phyloP scores from a whole-genome alignment of 179 eudicot genomes.

The Nepenthes alata region DNA sequence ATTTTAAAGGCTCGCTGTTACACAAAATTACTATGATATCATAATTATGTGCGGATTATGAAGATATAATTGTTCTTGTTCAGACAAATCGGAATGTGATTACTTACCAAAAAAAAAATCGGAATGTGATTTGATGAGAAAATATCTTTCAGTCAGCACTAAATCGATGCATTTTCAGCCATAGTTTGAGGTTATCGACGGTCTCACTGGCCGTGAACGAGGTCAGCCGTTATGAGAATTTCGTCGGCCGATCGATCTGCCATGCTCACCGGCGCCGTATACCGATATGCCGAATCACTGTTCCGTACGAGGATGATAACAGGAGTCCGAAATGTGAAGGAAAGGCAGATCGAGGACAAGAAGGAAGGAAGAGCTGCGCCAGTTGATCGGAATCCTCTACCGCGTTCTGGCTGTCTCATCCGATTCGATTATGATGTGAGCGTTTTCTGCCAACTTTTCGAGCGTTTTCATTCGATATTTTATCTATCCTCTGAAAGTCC shows the following conservation, averaged over 20 bases:
- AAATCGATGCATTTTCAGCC: too few species aligned
- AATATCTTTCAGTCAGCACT: too few species aligned
- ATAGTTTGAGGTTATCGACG: too few species aligned
- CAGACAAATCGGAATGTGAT: too few species aligned
- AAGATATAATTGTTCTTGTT: too few species aligned
- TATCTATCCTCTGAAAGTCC: conserved; percentile 23
- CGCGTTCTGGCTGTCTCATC: conserved; percentile 88
- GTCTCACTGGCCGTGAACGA: neutral
- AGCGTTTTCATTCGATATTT: conserved; percentile 36
- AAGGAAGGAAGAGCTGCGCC: conserved; percentile 82
- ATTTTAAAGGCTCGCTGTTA: too few species aligned
- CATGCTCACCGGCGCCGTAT: conserved; percentile 21
- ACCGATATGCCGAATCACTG: conserved; percentile 62
- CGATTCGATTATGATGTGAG: conserved; percentile 69
- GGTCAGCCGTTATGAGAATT: conserved; percentile 12
- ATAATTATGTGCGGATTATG: too few species aligned
- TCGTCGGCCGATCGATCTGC: conserved; percentile 22
- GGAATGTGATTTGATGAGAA: too few species aligned
- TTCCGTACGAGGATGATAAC: conserved; percentile 68
- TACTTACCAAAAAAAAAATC: too few species aligned
- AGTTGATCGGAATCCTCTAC: conserved; percentile 73
- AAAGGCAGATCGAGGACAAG: conserved; percentile 67
- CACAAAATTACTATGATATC: too few species aligned
- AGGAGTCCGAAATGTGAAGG: conserved; percentile 64
- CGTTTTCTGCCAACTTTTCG: conserved; percentile 53